A percentile compares a stretch with the other conserved stretches of the same genome.
phyloP scores from a whole-genome alignment of 1,139 yeast genomes.

The Geotrichum aggregatum region DNA sequence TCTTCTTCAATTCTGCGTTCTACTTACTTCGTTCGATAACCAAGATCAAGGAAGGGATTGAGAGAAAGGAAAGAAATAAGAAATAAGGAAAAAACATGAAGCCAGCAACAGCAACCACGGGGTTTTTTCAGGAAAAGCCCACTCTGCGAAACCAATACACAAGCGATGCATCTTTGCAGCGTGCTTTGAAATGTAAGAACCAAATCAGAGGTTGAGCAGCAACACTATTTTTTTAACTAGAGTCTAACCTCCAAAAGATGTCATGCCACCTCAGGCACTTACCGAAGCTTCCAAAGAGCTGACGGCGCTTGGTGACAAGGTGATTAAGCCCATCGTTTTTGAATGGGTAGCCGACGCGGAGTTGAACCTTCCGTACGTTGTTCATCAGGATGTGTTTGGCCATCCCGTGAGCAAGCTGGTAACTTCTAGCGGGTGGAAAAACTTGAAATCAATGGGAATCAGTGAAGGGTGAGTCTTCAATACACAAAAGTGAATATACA shows the following conservation, averaged over 20 bases:
- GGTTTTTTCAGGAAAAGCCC: conserved; percentile 33
- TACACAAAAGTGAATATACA: background rate
- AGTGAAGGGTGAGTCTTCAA: conserved; percentile 25
- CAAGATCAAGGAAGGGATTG: background rate
- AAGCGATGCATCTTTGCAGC: conserved; percentile 28
- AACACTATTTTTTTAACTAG: background rate
- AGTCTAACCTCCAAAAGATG: conserved; percentile 5
- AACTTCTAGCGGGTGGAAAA: conserved; percentile 36
- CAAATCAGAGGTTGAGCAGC: background rate
- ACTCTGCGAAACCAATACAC: conserved; percentile 29
- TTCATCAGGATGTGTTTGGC: conserved; percentile 35
- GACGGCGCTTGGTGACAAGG: conserved; percentile 27
- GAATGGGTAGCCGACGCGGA: conserved; percentile 37
- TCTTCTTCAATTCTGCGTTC: too few species aligned
- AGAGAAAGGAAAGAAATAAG: background rate
- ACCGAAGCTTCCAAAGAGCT: conserved; percentile 24
- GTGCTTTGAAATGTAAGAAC: conserved; percentile 25
- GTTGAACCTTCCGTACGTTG: conserved; percentile 31
- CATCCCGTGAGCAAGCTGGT: conserved; percentile 29
- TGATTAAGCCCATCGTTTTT: conserved; percentile 28
- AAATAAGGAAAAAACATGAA: conserved; percentile 2
- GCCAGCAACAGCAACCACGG: conserved; percentile 31
- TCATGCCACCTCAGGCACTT: conserved; percentile 22
- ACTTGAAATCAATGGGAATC: conserved; percentile 31
- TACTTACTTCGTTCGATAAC: too few species aligned